Evolutionary conservation across 108 stramenopile species (phyloP).

Genomic region (Nitzschia putrida): DNA sequence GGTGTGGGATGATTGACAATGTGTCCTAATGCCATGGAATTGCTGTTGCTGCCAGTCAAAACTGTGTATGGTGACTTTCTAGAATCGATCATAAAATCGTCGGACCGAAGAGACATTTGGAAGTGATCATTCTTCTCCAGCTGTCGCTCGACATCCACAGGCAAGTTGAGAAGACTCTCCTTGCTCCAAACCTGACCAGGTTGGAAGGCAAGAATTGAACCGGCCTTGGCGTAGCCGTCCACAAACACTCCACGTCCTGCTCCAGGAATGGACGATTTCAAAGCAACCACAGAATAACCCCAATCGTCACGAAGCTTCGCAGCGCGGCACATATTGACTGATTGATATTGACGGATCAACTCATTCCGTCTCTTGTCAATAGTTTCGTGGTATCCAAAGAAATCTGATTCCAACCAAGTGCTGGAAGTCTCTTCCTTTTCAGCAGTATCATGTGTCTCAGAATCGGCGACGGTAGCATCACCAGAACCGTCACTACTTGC

Average conservation of each 20-base stretch:
- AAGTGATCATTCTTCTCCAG: conserved; percentile 64
- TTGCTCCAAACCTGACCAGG: conserved; percentile 83
- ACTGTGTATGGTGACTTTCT: conserved; percentile 78
- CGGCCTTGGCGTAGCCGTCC: conserved; percentile 76
- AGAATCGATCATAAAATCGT: conserved; percentile 82
- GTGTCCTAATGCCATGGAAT: conserved; percentile 79
- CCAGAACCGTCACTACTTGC: conserved; percentile 8
- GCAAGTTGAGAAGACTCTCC: conserved; percentile 58
- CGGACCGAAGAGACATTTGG: conserved; percentile 75
- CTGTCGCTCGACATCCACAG: conserved; percentile 51
- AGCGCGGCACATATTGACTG: conserved; percentile 67
- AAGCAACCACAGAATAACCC: conserved; percentile 52
- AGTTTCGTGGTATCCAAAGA: conserved; percentile 33
- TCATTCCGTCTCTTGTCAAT: conserved; percentile 37
- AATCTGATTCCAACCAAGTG: conserved; percentile 36
- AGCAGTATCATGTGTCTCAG: background rate
- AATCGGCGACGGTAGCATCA: background rate
- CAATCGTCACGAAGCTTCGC: conserved; percentile 44
- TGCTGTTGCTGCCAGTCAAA: conserved; percentile 43
- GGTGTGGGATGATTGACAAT: conserved; percentile 82
- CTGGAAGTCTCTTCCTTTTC: background rate
- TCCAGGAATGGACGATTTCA: conserved; percentile 67
- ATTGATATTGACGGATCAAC: conserved; percentile 73
- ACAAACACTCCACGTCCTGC: conserved; percentile 84
- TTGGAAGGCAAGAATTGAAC: conserved; percentile 77